Evolutionary conservation across 2,329 filamentous ascomycete species (phyloP).

Genomic region (Nannizziopsis barbatae): DNA sequence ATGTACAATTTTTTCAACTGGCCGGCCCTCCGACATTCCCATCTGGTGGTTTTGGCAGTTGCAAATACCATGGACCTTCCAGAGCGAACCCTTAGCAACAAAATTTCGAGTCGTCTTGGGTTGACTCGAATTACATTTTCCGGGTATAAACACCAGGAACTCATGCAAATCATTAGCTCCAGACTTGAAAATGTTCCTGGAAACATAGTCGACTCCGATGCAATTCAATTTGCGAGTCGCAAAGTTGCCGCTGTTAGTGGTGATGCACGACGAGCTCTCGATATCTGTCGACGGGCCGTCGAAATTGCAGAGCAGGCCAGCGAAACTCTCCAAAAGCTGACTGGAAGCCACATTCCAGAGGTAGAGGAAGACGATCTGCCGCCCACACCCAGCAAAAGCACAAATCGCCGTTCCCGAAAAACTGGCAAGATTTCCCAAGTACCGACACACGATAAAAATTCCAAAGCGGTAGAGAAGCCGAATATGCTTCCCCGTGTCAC

Average conservation of each 20-base stretch:
- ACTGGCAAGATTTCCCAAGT: background rate
- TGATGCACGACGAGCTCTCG: constrained; percentile 80
- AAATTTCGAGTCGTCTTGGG: constrained; percentile 85
- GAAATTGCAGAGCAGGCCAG: constrained; percentile 78
- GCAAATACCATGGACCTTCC: constrained; percentile 99
- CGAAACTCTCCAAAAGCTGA: constrained; percentile 23
- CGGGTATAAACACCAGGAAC: constrained; percentile 90
- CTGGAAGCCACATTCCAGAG: constrained; percentile 6
- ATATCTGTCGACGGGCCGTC: constrained; percentile 90
- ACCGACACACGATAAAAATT: background rate
- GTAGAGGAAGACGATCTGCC: constrained; percentile 21
- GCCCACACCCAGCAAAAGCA: constrained; percentile 36
- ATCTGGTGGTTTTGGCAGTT: constrained; percentile 89
- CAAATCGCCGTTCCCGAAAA: constrained; percentile 5
- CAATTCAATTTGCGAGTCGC: constrained; percentile 87
- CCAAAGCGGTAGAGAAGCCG: constrained; percentile 15
- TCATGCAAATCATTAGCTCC: constrained; percentile 96
- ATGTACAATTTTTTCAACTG: constrained; percentile 99
- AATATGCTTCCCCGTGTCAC: constrained; percentile 54
- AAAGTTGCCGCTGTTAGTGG: constrained; percentile 96
- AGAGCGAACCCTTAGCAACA: constrained; percentile 91
- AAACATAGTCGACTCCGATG: constrained; percentile 82
- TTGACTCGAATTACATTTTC: constrained; percentile 93
- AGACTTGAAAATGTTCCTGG: constrained; percentile 78
- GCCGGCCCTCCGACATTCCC: constrained; percentile 81